A percentile compares a stretch with the other conserved stretches of the same genome.
Conservation (phyloP, 345 rosid species). For the Angophora floribunda region DNA sequence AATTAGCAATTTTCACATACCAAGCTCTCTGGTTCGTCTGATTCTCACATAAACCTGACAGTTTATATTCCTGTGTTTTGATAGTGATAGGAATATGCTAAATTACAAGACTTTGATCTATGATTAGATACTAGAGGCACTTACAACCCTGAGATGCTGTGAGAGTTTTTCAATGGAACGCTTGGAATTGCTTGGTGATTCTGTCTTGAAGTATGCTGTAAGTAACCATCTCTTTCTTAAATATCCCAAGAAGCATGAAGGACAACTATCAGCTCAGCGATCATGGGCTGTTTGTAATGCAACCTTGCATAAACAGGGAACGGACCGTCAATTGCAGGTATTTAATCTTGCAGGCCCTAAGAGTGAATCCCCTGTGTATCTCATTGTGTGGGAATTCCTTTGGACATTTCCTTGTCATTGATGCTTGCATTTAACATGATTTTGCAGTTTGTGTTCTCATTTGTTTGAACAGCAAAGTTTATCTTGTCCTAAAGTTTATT, state of each 20-base stretch:
- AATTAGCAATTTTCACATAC: slow-evolving; percentile 28
- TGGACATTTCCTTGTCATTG: not conserved
- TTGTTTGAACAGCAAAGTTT: not conserved
- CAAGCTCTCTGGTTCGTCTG: slow-evolving; percentile 54
- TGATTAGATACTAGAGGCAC: slow-evolving; percentile 69
- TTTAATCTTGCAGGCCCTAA: not conserved
- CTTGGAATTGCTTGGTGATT: slow-evolving; percentile 95
- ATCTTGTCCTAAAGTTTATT: not conserved
- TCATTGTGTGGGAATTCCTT: not conserved
- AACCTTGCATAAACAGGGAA: slow-evolving; percentile 57
- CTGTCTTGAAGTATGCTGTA: slow-evolving; percentile 72
- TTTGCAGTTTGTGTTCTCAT: not conserved
- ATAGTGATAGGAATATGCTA: not conserved
- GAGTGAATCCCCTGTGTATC: not conserved
- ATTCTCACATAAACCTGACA: not conserved
- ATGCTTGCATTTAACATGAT: not conserved
- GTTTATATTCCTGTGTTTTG: not conserved
- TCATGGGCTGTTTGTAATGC: slow-evolving; percentile 46
- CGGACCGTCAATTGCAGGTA: slow-evolving; percentile 62
- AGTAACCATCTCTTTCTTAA: slow-evolving; percentile 68
- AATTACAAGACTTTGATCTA: not conserved
- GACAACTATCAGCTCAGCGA: slow-evolving; percentile 44
- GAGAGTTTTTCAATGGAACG: slow-evolving; percentile 91
- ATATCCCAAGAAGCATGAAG: slow-evolving; percentile 60
- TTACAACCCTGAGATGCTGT: slow-evolving; percentile 61